Evolutionary conservation across 2,329 filamentous ascomycete genomes (phyloP), one percentile per base, ranked within the genome.

Genomic region (Clonostachys byssicola): DNA sequence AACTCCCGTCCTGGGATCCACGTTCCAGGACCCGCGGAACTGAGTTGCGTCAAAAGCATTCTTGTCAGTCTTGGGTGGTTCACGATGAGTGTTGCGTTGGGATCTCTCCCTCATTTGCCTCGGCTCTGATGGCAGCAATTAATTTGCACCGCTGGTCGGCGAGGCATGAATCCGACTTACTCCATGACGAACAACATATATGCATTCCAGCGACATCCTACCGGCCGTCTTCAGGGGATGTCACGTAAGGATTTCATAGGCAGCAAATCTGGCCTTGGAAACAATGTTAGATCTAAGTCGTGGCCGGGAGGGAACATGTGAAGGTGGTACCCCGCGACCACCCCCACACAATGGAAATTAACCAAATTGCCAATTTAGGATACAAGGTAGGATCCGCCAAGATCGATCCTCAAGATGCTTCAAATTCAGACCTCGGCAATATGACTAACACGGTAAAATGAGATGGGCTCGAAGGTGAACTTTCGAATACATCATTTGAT

Each of bases 1-100:
- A 56, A 77, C 77, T 46, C 94, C 92, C 36, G 89, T 92, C 51
- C 77, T 71, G 42, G 84, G 82, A 67, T 97, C 85, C 51, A 97
- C 89, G 40, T 82, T 81, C 90, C 92, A 97, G 64, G 88, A 91
- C 54, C 88, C 86, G 52, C 94, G 90, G 68, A 95, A 96, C 92
- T 95, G 65, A 18, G 18, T 40, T 42, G n/a, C 34, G 45, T 47
- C 43, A 47, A 45, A 45, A 12, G 16, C 18, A 9, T 30, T 30
- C 9, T 30, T 30, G 23, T 30, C 23, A 30, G 23, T 12, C 42
- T 13, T 10, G 34, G 18, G 30, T 39, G 36, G 14, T n/a, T 18
- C 36, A 39, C 36, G 36, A 39, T n/a, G 36, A 6, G 12, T n/a
- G 36, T n/a, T 39, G 36, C 17, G 36, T 14, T 18, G 36, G 6